Percentiles rank a stretch among this genome's conserved stretches.
Conservation (phyloP, 2,329 filamentous ascomycete species). For the Sporothrix humicola region DNA sequence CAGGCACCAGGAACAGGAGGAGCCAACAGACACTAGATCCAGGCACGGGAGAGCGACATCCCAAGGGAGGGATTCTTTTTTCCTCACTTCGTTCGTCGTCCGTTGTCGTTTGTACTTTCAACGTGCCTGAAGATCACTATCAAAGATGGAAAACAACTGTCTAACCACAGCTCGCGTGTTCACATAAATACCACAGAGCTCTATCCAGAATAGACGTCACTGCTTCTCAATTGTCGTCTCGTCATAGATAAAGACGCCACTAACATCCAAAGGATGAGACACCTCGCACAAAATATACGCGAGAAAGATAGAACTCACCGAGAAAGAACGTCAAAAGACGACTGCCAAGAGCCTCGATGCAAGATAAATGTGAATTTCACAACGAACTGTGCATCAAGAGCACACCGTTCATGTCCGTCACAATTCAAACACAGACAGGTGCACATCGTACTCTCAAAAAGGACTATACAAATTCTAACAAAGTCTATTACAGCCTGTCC, state of each 20-base stretch:
- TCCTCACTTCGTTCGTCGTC: no score
- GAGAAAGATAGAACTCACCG: not conserved
- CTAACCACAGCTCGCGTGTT: not conserved
- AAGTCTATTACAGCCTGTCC: no score
- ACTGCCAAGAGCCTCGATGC: not conserved
- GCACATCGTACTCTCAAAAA: not conserved
- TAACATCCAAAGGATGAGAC: conserved; percentile 21
- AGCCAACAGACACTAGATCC: not conserved
- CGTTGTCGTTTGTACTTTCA: not conserved
- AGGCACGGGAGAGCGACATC: conserved; percentile 11
- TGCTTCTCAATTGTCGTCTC: not conserved
- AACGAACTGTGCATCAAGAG: no score
- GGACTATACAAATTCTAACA: no score
- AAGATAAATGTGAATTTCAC: not conserved
- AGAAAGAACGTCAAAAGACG: not conserved
- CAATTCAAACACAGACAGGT: not conserved
- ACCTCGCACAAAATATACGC: not conserved
- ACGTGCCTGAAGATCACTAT: conserved; percentile 9
- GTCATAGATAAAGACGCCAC: not conserved
- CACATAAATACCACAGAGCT: not conserved
- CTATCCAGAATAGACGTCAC: not conserved
- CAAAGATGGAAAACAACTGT: not conserved
- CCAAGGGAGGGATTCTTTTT: not conserved
- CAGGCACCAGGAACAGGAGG: not conserved
- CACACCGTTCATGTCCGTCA: not conserved